phyloP scores from a whole-genome alignment of 352 stramenopile genomes.

The Phytopythium kandeliae region DNA sequence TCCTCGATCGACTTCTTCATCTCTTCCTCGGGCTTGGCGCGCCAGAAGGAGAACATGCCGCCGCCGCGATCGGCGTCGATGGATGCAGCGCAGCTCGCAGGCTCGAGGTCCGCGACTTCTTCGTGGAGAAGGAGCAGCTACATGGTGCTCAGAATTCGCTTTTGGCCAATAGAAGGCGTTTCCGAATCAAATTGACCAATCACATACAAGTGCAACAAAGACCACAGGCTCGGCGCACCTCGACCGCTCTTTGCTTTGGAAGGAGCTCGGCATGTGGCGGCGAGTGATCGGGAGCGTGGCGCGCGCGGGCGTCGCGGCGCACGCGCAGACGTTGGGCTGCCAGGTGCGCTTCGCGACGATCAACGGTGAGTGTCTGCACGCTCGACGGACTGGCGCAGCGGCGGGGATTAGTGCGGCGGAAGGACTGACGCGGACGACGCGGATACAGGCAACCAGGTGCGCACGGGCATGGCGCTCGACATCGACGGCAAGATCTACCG shows the following conservation, averaged over 20 bases:
- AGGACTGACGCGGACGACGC: neutral
- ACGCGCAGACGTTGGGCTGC: conserved; percentile 13
- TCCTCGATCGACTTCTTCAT: conserved; percentile 43
- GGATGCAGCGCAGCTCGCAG: no score
- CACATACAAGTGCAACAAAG: conserved; percentile 5
- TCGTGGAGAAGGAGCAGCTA: no score
- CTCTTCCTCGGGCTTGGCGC: conserved; percentile 25
- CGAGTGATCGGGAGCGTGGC: conserved; percentile 32
- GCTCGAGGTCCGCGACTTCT: no score
- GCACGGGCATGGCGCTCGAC: conserved; percentile 76
- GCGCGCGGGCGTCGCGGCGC: conserved; percentile 9
- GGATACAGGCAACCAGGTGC: conserved; percentile 70
- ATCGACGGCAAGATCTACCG: conserved; percentile 82
- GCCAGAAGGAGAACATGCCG: conserved; percentile 33
- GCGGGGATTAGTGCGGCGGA: neutral
- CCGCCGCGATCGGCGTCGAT: neutral
- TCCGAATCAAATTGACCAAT: conserved; percentile 2
- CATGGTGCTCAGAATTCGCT: neutral
- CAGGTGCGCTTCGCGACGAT: conserved; percentile 55
- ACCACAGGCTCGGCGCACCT: conserved; percentile 4
- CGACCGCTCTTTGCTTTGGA: no score
- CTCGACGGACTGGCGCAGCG: neutral
- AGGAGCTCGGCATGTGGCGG: conserved; percentile 28
- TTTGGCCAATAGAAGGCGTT: conserved; percentile 14
- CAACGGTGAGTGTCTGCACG: conserved; percentile 38